Evolutionary conservation across 768 basidiomycete species (phyloP), one percentile per base, ranked within the genome.

Genomic region (Boletales sp.): DNA sequence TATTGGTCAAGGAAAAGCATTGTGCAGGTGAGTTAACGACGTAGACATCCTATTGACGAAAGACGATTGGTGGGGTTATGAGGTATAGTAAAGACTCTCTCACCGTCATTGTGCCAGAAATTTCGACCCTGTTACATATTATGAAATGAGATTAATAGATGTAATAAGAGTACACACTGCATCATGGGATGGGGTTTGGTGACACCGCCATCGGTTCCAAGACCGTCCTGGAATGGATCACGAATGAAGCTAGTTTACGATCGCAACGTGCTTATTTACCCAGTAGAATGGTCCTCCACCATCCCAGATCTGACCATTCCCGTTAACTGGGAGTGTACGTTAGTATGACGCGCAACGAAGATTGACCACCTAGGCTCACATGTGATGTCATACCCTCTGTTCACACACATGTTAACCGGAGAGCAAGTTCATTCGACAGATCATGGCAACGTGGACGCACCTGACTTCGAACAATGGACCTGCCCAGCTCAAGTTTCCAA

Each of bases 401-500:
- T 31, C 28, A n/a, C n/a, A 28, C 3, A 42, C 34, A 5, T 28
- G 25, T 28, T 28, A 28, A 28, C 25, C 25, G 25, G 25, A 28
- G 4, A 28, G 25, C 6, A 5, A 28, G 25, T 28, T 28, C 25
- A 28, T 28, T n/a, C 6, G 25, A 28, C 25, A 28, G 5, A 28
- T 28, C 25, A 28, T 28, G 25, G 25, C 11, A 8, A 37, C 36
- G n/a, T 30, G 33, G 19, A 59, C 66, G 38, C 53, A 81, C 80
- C 57, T 75, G 57, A 84, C 60, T 32, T 70, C 64, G 61, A 84
- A 80, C 37, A 83, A 66, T 10, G 79, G 83, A 14, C 81, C 82
- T 0, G 58, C 67, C 81, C 81, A 82, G 36, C 60, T 74, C 47
- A 59, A 9, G 42, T 76, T 77, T 8, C 75, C 82, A 60, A 87